Evolutionary conservation across 345 rosid genomes (phyloP), one percentile per base, ranked within the genome.

Genomic region (Lepidium didymum): DNA sequence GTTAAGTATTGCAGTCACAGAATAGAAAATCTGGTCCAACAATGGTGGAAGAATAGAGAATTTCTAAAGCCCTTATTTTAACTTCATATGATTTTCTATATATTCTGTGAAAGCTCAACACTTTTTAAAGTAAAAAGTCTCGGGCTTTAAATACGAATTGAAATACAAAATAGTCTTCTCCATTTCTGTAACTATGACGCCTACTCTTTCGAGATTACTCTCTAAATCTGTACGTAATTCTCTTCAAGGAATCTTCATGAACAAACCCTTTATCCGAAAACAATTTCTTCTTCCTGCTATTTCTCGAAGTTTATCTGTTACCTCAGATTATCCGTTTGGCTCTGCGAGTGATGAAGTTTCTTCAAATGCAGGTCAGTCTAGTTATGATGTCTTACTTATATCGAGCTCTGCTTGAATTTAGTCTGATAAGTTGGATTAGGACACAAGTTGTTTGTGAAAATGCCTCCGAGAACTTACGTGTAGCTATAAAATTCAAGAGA

Each of bases 381-480:
- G 11, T 37, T 25, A 9, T n/a, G 38, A 23, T 21, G 25, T 51
- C 8, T 12, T 10, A 27, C 16, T 21, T 51, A 14, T 23, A 37
- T 36, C 5, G 36, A 37, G 10, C 10, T 50, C 2, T 5, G 25
- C 10, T 50, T 3, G 18, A 4, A 11, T 14, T 33, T 1, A 21
- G 16, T 50, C n/a, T 44, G 21, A 19, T 15, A 9, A 6, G 1
- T 9, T 23, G 27, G 7, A 27, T 27, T 1, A 8, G 70, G 16
- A 2, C 38, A 53, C 61, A 49, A 66, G 13, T 2, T 41, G 61
- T 66, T 66, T 66, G 70, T 29, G n/a, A 12, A 66, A 66, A 66
- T 66, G 51, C 18, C 29, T 29, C 69, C 40, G 5, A 52, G 38
- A 40, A 0, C 3, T 31, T 33, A n/a, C 1, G 15, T 31, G 8